Evolutionary conservation across 371 early-diverging fungal species (phyloP).

Genomic region (Cladochytrium tenue): DNA sequence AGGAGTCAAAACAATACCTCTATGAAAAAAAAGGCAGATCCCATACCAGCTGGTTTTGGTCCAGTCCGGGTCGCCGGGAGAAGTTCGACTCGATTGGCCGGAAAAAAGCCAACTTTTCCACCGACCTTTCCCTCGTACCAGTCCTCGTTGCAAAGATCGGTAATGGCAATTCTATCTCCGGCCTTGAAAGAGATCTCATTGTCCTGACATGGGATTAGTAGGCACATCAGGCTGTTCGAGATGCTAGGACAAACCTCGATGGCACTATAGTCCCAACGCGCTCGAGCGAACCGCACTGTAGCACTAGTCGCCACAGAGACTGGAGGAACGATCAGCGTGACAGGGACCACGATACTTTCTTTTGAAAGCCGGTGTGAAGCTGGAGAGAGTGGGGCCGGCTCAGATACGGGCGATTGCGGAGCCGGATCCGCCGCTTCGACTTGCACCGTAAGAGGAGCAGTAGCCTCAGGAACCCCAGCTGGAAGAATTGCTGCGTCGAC

Average conservation of each 20-base stretch:
- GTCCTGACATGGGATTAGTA: constrained; percentile 25
- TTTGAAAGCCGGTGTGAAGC: too few relatives aligned
- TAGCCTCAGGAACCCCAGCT: too few relatives aligned
- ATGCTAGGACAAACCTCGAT: constrained; percentile 33
- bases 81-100: constrained; percentile 47
- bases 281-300: constrained; percentile 15
- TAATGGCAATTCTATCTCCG: constrained; percentile 39
- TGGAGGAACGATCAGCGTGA: not conserved
- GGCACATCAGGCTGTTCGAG: not conserved
- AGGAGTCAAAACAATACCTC: too few relatives aligned
- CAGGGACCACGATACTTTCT: too few relatives aligned
- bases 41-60: not conserved
- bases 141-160: constrained; percentile 53
- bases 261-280: constrained; percentile 42
- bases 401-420: too few relatives aligned
- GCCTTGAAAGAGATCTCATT: constrained; percentile 50
- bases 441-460: too few relatives aligned
- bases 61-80: constrained; percentile 6
- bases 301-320: not conserved
- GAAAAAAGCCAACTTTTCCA: constrained; percentile 44
- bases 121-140: constrained; percentile 50
- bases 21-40: too few relatives aligned
- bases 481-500: too few relatives aligned
- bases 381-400: too few relatives aligned
- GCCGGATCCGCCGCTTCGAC: too few relatives aligned